Base-by-base conservation (phyloP, 2,329 filamentous ascomycete genomes). In the Aureobasidium sp. region DNA sequence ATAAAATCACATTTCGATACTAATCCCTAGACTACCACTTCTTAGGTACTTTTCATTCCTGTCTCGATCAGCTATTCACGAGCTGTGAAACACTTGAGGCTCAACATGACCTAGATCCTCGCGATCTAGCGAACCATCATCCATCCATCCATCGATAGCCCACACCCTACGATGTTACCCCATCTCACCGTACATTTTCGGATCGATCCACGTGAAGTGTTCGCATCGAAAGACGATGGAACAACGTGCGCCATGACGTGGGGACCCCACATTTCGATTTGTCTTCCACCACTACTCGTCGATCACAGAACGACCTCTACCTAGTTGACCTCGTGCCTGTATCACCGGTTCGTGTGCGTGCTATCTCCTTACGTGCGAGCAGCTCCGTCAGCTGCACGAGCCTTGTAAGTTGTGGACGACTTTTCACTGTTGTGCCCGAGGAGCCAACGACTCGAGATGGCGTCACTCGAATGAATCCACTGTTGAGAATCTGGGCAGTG, bases 211-310 rank as follows among this genome's bases (percentile, higher is more conserved):
- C 53, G 53, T 57, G 53, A 31, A 57, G 15, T 37, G 53, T 19
- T 57, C 40, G 25, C 53, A 8, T 37, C 25, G 25, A 43, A 9
- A 43, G 40, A 33, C 7, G 3, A 21, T 37, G 35, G 23, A 40
- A 15, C n/a, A 53, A 53, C 19, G 25, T 31, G 40, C 38, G 29
- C 17, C 29, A 57, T 57, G 53, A 57, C 53, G 53, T 46, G 53
- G 40, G 29, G 53, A 57, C 53, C 53, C 53, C 53, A 40, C 53
- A 57, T 57, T 55, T 37, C 51, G 53, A 57, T 46, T 21, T 45
- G 53, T 57, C 53, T 55, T 29, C 40, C 29, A 40, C 53, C 19
- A 40, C 27, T 55, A 15, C 9, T 29, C n/a, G 53, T 45, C 53
- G 38, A 55, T 55, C 51, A 31, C 19, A 33, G 38, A 37, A 43